These are phyloP conservation scores for Oryza coarctata DNA, from an alignment of 176 grass and related monocot genomes.

Conservation along the genomic window DNA sequence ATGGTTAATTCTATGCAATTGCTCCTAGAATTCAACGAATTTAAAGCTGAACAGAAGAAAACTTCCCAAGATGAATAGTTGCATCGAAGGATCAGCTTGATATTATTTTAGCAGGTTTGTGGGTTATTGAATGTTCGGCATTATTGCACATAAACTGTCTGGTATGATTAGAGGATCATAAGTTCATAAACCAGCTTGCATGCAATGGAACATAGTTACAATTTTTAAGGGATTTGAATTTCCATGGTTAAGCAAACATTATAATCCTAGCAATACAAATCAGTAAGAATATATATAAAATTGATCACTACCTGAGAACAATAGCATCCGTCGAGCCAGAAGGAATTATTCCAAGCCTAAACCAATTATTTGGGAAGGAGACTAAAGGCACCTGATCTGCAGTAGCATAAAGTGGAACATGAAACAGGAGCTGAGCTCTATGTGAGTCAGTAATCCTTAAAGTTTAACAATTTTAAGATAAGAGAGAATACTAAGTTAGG, in stretches of 20 bases:
- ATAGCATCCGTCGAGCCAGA: slow-evolving; percentile 97
- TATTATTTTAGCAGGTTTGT: slow-evolving; percentile 5
- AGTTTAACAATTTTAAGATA: slow-evolving; percentile 15
- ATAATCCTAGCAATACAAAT: slow-evolving; percentile 20
- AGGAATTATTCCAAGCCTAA: slow-evolving; percentile 92
- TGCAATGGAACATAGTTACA: not conserved
- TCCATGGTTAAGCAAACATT: not conserved
- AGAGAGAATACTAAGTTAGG: slow-evolving; percentile 23
- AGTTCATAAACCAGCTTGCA: slow-evolving; percentile 12
- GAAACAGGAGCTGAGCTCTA: slow-evolving; percentile 2
- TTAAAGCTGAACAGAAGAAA: slow-evolving; percentile 5
- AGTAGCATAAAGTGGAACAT: slow-evolving; percentile 34
- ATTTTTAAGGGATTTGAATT: not conserved
- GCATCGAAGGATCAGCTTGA: slow-evolving; percentile 8
- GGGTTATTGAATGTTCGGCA: not conserved
- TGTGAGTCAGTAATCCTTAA: slow-evolving; percentile 13
- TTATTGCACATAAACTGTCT: not conserved
- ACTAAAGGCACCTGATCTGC: slow-evolving; percentile 54
- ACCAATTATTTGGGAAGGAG: slow-evolving; percentile 89
- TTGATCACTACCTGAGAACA: slow-evolving; percentile 67
- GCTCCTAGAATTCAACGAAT: not conserved
- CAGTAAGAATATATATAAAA: not conserved
- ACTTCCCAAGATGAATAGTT: not conserved
- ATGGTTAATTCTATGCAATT: not conserved
- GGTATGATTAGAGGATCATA: not conserved